These are phyloP conservation scores for Coemansia sp. DNA, from an alignment of 192 early-diverging fungal genomes.

Conservation along the genomic window DNA sequence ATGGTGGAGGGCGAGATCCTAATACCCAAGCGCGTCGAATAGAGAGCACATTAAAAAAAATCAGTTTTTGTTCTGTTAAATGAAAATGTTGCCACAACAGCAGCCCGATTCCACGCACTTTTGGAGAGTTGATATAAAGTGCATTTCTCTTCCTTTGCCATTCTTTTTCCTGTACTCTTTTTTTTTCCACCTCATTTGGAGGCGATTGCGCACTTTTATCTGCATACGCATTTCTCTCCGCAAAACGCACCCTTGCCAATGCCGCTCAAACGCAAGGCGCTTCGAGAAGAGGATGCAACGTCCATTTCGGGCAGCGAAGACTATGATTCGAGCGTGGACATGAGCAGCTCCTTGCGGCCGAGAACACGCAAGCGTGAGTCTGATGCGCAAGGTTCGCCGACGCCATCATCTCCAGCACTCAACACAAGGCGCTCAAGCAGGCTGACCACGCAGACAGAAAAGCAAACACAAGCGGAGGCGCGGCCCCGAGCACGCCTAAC, in stretches of 20 bases:
- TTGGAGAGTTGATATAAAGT: no score
- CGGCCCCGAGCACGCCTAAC: constrained; percentile 29
- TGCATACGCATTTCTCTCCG: neutral
- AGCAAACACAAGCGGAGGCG: neutral
- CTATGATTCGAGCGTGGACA: constrained; percentile 24
- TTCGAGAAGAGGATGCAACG: constrained; percentile 13
- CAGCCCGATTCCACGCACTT: neutral
- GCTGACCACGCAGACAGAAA: constrained; percentile 28
- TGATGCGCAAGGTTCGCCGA: neutral
- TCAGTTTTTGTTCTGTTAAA: no score
- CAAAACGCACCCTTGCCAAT: constrained; percentile 11
- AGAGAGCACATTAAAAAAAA: neutral
- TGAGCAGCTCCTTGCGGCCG: constrained; percentile 13
- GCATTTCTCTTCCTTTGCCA: no score
- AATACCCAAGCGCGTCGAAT: constrained; percentile 52
- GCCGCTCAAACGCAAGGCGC: constrained; percentile 44
- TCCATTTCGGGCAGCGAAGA: constrained; percentile 16
- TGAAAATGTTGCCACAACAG: no score
- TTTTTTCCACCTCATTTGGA: neutral
- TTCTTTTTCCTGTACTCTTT: no score
- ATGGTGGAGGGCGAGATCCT: constrained; percentile 61
- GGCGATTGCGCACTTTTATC: neutral
- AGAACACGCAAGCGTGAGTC: constrained; percentile 19
- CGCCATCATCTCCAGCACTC: constrained; percentile 28
- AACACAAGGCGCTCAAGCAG: constrained; percentile 44